Conservation (phyloP, 768 basidiomycete species). For the Phlegmacium glaucopus region DNA sequence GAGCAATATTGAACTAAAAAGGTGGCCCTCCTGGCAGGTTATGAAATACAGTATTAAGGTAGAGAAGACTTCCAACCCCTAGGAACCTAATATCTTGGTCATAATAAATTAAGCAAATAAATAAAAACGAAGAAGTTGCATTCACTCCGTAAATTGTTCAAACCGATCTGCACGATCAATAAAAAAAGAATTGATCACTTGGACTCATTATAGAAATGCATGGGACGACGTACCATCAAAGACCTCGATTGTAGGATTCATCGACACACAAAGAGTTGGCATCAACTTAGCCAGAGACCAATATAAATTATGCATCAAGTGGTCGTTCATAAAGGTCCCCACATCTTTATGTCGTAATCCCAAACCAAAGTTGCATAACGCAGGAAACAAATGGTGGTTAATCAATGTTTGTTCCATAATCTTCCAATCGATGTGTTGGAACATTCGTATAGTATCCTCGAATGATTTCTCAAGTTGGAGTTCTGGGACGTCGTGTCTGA, state of each 20-base stretch:
- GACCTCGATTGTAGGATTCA: slow-evolving; percentile 8
- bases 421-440: slow-evolving; percentile 5
- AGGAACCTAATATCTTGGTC: no score
- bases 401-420: slow-evolving; percentile 5
- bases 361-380: slow-evolving; percentile 3
- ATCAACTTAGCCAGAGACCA: slow-evolving; percentile 2
- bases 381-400: neutral
- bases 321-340: slow-evolving; percentile 6
- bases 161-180: slow-evolving; percentile 5
- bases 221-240: slow-evolving; percentile 2
- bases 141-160: slow-evolving; percentile 2
- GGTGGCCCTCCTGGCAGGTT: no score
- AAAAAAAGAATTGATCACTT: neutral
- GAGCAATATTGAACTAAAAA: no score
- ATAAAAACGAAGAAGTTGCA: no score
- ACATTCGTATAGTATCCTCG: slow-evolving; percentile 1
- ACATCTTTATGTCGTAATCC: slow-evolving; percentile 10
- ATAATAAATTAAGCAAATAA: no score
- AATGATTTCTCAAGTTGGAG: neutral
- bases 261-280: slow-evolving; percentile 3
- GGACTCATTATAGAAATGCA: neutral
- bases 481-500: slow-evolving; percentile 5
- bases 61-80: no score
- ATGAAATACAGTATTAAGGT: no score
- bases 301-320: slow-evolving; percentile 5